Percentiles rank a stretch among this genome's conserved stretches.
phyloP scores from a whole-genome alignment of 2,329 filamentous ascomycete genomes.

The Microcyclospora tardicrescens region DNA sequence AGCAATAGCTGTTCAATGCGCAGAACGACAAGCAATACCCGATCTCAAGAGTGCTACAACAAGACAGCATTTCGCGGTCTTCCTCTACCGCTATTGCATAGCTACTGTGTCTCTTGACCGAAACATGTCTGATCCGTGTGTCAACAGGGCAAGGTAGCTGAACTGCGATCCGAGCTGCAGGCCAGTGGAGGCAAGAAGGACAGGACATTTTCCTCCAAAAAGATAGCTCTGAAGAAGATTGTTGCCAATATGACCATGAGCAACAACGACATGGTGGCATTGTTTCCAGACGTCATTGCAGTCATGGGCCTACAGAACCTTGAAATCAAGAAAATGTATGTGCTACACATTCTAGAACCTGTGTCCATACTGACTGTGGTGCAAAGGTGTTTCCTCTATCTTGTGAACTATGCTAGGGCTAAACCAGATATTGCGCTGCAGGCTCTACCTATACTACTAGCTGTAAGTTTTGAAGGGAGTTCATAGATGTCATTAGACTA shows the following conservation, averaged over 20 bases:
- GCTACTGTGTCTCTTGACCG: neutral
- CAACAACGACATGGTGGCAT: constrained; percentile 98
- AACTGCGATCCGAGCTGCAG: constrained; percentile 77
- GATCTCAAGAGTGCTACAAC: no score
- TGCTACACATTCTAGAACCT: neutral
- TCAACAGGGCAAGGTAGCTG: constrained; percentile 90
- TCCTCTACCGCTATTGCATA: constrained; percentile 24
- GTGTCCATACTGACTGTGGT: constrained; percentile 18
- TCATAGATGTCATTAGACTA: neutral
- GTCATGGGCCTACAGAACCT: constrained; percentile 92
- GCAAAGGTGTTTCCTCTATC: constrained; percentile 83
- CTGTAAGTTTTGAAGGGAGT: constrained; percentile 36
- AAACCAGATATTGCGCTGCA: constrained; percentile 90
- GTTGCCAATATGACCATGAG: constrained; percentile 99
- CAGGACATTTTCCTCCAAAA: constrained; percentile 89
- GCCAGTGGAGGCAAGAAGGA: constrained; percentile 73
- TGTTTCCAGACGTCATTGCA: constrained; percentile 87
- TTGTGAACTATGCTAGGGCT: constrained; percentile 93
- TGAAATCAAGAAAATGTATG: constrained; percentile 98
- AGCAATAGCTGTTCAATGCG: neutral
- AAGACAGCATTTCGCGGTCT: no score
- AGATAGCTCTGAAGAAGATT: constrained; percentile 98
- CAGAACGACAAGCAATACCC: no score
- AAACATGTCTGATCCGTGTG: constrained; percentile 12
- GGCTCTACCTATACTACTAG: constrained; percentile 74